Conservation (phyloP, 169 alveolate species). For the Babesia sp. region DNA sequence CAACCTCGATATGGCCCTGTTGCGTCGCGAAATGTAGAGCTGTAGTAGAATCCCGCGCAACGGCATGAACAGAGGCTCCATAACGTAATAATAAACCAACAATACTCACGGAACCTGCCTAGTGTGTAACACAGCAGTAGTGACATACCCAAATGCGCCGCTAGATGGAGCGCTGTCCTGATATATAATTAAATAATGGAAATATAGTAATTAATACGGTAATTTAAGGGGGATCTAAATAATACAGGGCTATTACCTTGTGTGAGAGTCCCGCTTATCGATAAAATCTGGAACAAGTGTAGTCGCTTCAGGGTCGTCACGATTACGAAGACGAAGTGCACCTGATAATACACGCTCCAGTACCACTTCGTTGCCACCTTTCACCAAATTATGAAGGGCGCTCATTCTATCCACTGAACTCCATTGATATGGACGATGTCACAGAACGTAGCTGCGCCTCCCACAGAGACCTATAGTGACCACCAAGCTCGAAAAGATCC, state of each 20-base stretch:
- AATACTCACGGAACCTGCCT: constrained; percentile 17
- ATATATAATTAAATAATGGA: neutral
- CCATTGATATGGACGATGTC: neutral
- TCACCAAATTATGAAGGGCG: constrained; percentile 46
- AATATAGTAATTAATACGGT: no score
- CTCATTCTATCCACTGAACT: constrained; percentile 22
- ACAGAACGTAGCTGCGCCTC: constrained; percentile 64
- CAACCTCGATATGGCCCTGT: constrained; percentile 48
- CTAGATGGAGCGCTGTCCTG: constrained; percentile 68
- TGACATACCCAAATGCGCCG: constrained; percentile 47
- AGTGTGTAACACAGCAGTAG: constrained; percentile 4
- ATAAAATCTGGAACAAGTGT: constrained; percentile 10
- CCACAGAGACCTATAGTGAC: constrained; percentile 78
- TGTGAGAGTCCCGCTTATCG: constrained; percentile 24
- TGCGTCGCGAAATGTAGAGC: constrained; percentile 64
- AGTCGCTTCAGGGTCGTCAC: constrained; percentile 14
- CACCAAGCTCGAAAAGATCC: constrained; percentile 73
- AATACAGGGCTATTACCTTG: no score
- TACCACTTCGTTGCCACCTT: neutral
- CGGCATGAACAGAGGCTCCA: constrained; percentile 52
- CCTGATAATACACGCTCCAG: constrained; percentile 33
- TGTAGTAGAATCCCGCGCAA: constrained; percentile 56
- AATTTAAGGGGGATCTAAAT: no score
- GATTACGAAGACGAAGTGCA: constrained; percentile 14
- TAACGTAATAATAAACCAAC: constrained; percentile 27